phyloP scores from a whole-genome alignment of 306 rosid species.

The Cucurbita pepo region DNA sequence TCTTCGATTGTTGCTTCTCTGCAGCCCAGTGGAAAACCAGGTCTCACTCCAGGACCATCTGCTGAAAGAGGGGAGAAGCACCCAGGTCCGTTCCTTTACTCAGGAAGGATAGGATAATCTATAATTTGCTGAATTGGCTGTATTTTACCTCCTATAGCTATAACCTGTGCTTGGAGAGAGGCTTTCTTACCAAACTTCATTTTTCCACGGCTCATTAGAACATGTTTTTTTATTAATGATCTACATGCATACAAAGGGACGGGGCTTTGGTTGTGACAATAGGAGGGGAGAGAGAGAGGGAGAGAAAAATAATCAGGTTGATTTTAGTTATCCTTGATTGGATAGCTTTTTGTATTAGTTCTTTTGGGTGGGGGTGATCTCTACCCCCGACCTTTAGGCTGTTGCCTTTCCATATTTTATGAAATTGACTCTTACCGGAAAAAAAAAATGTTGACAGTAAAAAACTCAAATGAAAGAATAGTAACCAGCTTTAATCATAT shows the following conservation, averaged over 20 bases:
- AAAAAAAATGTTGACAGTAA: neutral
- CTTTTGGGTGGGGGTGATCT: neutral
- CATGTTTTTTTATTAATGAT: neutral
- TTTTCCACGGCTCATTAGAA: neutral
- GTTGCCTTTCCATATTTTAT: neutral
- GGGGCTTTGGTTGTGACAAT: neutral
- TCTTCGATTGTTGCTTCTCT: slow-evolving; percentile 10
- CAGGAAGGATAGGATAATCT: slow-evolving; percentile 12
- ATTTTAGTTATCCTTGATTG: neutral
- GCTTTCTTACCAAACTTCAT: neutral
- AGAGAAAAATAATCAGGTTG: neutral
- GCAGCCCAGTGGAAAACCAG: slow-evolving; percentile 73
- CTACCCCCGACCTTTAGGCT: slow-evolving; percentile 2
- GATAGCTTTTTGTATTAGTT: neutral
- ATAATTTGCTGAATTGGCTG: neutral
- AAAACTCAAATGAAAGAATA: neutral
- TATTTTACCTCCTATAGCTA: neutral
- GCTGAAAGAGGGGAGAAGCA: slow-evolving; percentile 59
- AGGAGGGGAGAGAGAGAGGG: neutral
- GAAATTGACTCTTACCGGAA: neutral
- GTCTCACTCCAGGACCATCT: slow-evolving; percentile 44
- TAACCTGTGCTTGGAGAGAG: neutral
- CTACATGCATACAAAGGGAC: neutral
- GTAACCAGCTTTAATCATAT: neutral
- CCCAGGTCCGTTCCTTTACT: slow-evolving; percentile 42